Percentiles rank a stretch among this genome's conserved stretches.
These are phyloP conservation scores for Microsporum audouinii DNA, from an alignment of 2,329 filamentous ascomycete species.

Conservation along the genomic window DNA sequence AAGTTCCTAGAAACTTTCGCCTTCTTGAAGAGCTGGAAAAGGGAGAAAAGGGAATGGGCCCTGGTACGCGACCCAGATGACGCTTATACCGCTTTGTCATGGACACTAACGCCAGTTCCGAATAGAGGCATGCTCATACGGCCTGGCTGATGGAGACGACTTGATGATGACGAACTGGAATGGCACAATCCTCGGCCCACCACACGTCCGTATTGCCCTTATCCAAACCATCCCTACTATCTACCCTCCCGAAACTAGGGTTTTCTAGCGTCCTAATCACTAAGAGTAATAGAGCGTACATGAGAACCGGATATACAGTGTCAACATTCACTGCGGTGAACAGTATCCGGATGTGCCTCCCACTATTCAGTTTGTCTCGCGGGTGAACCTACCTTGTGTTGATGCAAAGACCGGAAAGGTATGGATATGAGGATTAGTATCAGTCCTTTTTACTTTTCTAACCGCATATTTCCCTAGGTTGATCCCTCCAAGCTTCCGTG, in stretches of 20 bases:
- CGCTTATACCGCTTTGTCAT: not conserved
- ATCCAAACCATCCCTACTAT: not conserved
- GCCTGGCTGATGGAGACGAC: slow-evolving; percentile 85
- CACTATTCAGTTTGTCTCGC: slow-evolving; percentile 80
- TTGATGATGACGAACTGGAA: slow-evolving; percentile 98
- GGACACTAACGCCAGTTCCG: slow-evolving; percentile 2
- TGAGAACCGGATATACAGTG: slow-evolving; percentile 97
- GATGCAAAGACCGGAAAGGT: slow-evolving; percentile 66
- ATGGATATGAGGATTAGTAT: slow-evolving; percentile 13
- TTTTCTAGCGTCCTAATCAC: not conserved
- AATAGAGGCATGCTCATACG: slow-evolving; percentile 90
- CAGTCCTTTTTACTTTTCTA: not conserved
- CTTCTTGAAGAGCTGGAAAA: slow-evolving; percentile 96
- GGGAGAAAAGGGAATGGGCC: slow-evolving; percentile 92
- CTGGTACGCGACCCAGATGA: slow-evolving; percentile 41
- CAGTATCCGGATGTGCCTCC: slow-evolving; percentile 84
- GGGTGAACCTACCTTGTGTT: slow-evolving; percentile 94
- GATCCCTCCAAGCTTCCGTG: slow-evolving; percentile 75
- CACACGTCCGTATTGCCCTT: slow-evolving; percentile 58
- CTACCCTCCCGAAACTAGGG: not conserved
- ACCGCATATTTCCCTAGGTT: slow-evolving; percentile 42
- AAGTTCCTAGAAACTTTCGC: slow-evolving; percentile 91
- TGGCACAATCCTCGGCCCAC: slow-evolving; percentile 90
- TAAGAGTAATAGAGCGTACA: slow-evolving; percentile 61
- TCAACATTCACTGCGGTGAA: slow-evolving; percentile 89